A percentile compares a stretch with the other conserved stretches of the same genome.
Conservation (phyloP, 148 eudicot species). For the Selenicereus undatus region DNA sequence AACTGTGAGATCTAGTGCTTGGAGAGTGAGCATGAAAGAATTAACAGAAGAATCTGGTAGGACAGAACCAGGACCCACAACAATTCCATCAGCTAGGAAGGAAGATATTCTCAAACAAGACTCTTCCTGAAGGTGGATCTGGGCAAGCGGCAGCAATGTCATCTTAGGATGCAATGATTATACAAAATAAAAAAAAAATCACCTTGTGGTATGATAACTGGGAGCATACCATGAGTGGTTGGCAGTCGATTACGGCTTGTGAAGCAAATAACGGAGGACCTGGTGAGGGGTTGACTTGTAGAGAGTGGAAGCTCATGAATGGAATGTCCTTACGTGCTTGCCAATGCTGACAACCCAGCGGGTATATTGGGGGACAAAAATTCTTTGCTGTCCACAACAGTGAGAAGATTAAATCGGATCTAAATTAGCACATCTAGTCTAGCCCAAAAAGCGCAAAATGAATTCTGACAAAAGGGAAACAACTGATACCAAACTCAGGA, state of each 20-base stretch:
- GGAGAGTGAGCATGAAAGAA: conserved; percentile 57
- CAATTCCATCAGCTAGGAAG: conserved; percentile 86
- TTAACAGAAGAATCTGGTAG: conserved; percentile 68
- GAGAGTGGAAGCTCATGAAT: conserved; percentile 64
- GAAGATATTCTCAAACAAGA: conserved; percentile 92
- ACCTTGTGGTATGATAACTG: conserved; percentile 13
- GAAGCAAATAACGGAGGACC: conserved; percentile 75
- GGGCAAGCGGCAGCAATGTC: conserved; percentile 22
- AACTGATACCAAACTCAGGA: conserved; percentile 75
- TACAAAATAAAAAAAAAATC: too few relatives aligned
- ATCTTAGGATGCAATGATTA: neutral
- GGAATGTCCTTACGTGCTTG: conserved; percentile 54
- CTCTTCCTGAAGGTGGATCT: conserved; percentile 96
- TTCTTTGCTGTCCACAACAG: conserved; percentile 57
- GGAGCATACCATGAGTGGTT: conserved; percentile 70
- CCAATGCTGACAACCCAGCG: conserved; percentile 59
- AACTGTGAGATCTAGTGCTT: conserved; percentile 69
- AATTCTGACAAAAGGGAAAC: conserved; percentile 12
- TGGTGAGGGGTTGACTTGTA: conserved; percentile 83
- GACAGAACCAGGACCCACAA: conserved; percentile 53
- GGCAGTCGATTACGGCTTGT: conserved; percentile 70
- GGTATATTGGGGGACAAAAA: conserved; percentile 90
- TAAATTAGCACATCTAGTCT: conserved; percentile 1
- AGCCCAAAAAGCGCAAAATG: neutral
- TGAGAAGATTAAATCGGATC: conserved; percentile 20